Evolutionary conservation across 306 rosid genomes (phyloP).

Genomic region (Dicorynia guianensis): DNA sequence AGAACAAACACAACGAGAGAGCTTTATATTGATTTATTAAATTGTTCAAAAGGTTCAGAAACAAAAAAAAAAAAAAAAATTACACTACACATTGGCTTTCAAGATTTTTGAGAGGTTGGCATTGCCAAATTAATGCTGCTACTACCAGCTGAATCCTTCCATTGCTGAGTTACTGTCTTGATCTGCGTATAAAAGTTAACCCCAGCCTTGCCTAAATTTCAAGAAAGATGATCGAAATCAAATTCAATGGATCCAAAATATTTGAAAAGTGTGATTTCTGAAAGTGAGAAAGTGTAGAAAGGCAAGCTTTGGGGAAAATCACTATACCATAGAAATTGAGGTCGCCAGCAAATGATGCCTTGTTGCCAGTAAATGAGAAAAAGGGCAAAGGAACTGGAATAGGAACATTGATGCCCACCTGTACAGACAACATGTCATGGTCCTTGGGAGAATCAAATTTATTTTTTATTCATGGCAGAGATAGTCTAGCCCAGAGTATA

Average conservation of each 20-base stretch:
- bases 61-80: background rate
- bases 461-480: background rate
- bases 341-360: slow-evolving; percentile 89
- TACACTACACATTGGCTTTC: slow-evolving; percentile 2
- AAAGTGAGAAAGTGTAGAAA: background rate
- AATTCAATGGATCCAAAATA: slow-evolving; percentile 19
- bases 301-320: slow-evolving; percentile 15
- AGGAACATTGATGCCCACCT: slow-evolving; percentile 96
- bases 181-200: slow-evolving; percentile 86
- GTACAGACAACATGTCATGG: slow-evolving; percentile 39
- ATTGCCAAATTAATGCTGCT: slow-evolving; percentile 74
- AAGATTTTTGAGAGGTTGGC: slow-evolving; percentile 92
- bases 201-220: slow-evolving; percentile 82
- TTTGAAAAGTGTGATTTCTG: background rate
- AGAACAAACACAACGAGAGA: background rate
- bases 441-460: slow-evolving; percentile 11
- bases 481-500: background rate
- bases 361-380: slow-evolving; percentile 93
- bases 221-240: slow-evolving; percentile 26
- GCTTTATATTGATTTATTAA: slow-evolving; percentile 34
- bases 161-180: slow-evolving; percentile 90
- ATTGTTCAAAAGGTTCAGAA: background rate
- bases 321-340: slow-evolving; percentile 84
- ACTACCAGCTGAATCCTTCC: slow-evolving; percentile 85
- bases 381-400: slow-evolving; percentile 96